These are phyloP conservation scores for Pyrenophora tritici-repentis DNA, from an alignment of 2,329 filamentous ascomycete species.

Conservation along the genomic window DNA sequence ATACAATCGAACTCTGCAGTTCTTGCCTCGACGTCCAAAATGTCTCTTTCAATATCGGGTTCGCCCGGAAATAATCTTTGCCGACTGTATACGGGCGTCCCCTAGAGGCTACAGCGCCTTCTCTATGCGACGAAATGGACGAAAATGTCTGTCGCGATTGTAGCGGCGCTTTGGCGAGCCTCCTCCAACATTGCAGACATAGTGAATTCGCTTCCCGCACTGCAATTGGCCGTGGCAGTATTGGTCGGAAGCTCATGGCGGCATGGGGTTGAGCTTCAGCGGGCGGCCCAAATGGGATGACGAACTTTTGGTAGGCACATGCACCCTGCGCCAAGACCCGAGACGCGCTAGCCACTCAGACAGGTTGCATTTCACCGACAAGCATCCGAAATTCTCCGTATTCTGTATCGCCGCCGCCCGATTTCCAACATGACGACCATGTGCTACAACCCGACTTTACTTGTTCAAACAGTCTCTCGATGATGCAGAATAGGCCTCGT, in stretches of 20 bases:
- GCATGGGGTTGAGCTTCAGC: constrained; percentile 19
- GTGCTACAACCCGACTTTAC: no score
- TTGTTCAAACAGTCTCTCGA: no score
- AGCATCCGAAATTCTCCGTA: no score
- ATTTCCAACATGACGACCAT: no score
- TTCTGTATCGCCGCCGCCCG: no score
- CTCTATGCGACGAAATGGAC: constrained; percentile 28
- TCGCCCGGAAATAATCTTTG: constrained; percentile 49
- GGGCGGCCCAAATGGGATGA: not conserved
- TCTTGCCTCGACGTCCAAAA: constrained; percentile 37
- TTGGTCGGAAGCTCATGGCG: constrained; percentile 47
- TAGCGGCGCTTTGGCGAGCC: constrained; percentile 27
- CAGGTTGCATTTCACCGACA: not conserved
- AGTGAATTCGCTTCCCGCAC: constrained; percentile 36
- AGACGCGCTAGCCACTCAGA: constrained; percentile 8
- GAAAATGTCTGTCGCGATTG: constrained; percentile 37
- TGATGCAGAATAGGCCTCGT: no score
- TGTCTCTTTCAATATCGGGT: constrained; percentile 40
- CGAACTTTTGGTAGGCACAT: constrained; percentile 11
- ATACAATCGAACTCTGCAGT: constrained; percentile 39
- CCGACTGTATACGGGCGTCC: constrained; percentile 40
- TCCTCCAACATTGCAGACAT: constrained; percentile 44
- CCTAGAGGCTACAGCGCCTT: constrained; percentile 36
- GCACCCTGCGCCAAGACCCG: constrained; percentile 10
- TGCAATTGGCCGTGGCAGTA: constrained; percentile 36